Evolutionary conservation across 176 grass and related monocot genomes (phyloP), one percentile per base, ranked within the genome.

Genomic region (Pontederia crassipes): DNA sequence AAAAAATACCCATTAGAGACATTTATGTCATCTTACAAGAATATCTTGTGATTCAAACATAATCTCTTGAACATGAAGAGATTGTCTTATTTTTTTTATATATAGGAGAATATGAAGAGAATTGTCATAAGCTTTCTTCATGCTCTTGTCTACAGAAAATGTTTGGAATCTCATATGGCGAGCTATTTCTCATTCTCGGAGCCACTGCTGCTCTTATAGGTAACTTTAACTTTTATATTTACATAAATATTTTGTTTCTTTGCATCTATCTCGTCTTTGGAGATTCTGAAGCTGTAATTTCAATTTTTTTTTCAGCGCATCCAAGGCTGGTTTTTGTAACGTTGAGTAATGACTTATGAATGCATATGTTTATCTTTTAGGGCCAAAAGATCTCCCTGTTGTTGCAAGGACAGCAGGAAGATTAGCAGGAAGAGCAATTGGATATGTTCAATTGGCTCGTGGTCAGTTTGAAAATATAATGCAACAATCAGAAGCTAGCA

Each of bases 301-400:
- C 12, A 12, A 47, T 16, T 14, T 62, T 45, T 62, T 63, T 10
- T 48, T 11, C 1, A 4, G 6, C 11, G 6, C 11, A 18, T 63
- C 18, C 10, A 11, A 20, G 46, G 16, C 14, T 24, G 20, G 55
- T 58, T 27, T 58, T 10, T 17, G 2, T 29, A 28, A 59, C 57
- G 4, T 7, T 40, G 32, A 24, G 20, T 24, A 24, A 24, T 1
- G 1, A 7, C 32, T 29, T 3, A 29, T 59, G 26, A 59, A 12
- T 59, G 57, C 13, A 11, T 49, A 49, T 65, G 12, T 24, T 9
- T 49, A 65, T 40, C 4, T 60, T 67, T 8, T 15, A 94, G 91
- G 85, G 65, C 78, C 86, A 11, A 87, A 85, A 16, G 91, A 96
- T 55, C 82, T 96, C 47, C 79, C 89, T 16, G 81, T 77, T 68